Base-by-base conservation (phyloP, 495 filamentous ascomycete genomes). In the Neurospora pannonica region DNA sequence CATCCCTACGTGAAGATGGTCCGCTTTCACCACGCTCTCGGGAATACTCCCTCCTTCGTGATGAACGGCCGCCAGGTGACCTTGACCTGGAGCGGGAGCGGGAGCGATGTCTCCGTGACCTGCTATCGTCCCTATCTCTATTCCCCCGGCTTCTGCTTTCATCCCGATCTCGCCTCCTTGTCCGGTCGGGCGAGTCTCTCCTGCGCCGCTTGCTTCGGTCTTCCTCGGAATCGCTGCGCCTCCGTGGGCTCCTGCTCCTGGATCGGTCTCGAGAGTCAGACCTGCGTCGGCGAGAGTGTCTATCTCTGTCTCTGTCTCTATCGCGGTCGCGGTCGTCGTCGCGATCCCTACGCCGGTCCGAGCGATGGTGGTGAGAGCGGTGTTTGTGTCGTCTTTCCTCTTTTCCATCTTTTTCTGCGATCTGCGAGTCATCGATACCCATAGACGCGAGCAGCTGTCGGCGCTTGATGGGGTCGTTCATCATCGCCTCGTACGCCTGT, bases 401-500 rank as follows among this genome's bases (percentile, higher is more conserved):
- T 79, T 83, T 85, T 70, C 78, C 54, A 17, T 17, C 83, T 72
- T 79, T 77, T 10, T 82, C 62, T 71, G 81, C 79, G 15, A 82
- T 70, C 67, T 85, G 83, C 37, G 85, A 81, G 38, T 88, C 87
- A 19, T 82, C 79, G 42, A 84, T 81, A 8, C 86, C 90, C 77
- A 89, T 88, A 34, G 88, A 86, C 67, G 89, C 89, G 67, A 94
- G 85, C 36, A 94, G 82, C 79, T 92, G 89, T 77, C 90, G 85
- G 77, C 92, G 86, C 79, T 90, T 90, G 60, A 91, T 86, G 4
- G 92, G 90, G 78, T 97, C 93, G 74, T 94, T 97, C 87, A 97
- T 93, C 86, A 92, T 89, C 0, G 90, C 89, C 81, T 98, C 93
- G 78, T 95, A 95, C 7, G 94, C 93, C 73, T 92, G 92, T 83